Evolutionary conservation across 1,284 basidiomycete species (phyloP).

Genomic region (Pascua guehoae): DNA sequence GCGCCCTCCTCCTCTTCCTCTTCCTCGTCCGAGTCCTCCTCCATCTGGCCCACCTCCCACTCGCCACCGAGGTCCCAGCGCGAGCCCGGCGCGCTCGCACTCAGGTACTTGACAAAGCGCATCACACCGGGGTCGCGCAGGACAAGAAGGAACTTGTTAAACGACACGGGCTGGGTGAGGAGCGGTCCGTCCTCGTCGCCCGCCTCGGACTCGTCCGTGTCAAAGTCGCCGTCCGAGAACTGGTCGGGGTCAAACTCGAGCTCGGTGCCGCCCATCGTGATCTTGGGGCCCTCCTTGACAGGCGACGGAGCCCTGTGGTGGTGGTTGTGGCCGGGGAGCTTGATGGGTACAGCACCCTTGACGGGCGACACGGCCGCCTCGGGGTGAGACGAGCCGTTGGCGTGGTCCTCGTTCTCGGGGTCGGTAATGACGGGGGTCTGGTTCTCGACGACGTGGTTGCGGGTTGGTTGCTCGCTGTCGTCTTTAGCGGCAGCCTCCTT

Average conservation of each 20-base stretch:
- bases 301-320: too few relatives aligned
- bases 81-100: slow-evolving; percentile 75
- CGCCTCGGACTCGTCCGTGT: slow-evolving; percentile 56
- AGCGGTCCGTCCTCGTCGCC: slow-evolving; percentile 69
- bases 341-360: too few relatives aligned
- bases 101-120: slow-evolving; percentile 91
- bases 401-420: slow-evolving; percentile 22
- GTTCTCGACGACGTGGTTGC: neutral
- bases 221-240: slow-evolving; percentile 48
- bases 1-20: slow-evolving; percentile 17
- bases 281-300: neutral
- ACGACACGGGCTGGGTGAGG: slow-evolving; percentile 82
- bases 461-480: too few relatives aligned
- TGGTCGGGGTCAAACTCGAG: slow-evolving; percentile 50
- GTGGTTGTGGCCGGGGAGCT: too few relatives aligned
- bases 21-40: slow-evolving; percentile 49
- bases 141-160: slow-evolving; percentile 85
- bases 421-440: slow-evolving; percentile 30
- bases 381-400: slow-evolving; percentile 2
- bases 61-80: slow-evolving; percentile 87
- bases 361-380: too few relatives aligned
- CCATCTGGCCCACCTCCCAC: slow-evolving; percentile 65
- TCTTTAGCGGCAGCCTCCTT: slow-evolving; percentile 23
- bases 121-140: slow-evolving; percentile 90
- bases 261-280: slow-evolving; percentile 37